Evolutionary conservation across 768 basidiomycete species (phyloP), one percentile per base, ranked within the genome.

Genomic region (Amanita muscaria): DNA sequence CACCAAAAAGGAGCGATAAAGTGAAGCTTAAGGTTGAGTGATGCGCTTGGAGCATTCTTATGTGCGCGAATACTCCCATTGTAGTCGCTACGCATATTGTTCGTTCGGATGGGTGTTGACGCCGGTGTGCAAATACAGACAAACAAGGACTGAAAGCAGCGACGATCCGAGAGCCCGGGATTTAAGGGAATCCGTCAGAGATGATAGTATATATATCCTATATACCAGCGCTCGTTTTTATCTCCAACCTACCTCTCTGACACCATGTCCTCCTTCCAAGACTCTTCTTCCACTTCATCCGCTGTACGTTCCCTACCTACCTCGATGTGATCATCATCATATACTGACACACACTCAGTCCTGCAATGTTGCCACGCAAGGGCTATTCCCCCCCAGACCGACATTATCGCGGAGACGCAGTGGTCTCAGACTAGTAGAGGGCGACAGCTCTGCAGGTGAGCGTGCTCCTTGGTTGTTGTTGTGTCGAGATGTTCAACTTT

Each of bases 181-280:
- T n/a, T n/a, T n/a, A n/a, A n/a, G n/a, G n/a, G n/a, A n/a, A n/a
- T n/a, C n/a, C n/a, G n/a, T n/a, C n/a, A n/a, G n/a, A n/a, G n/a
- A n/a, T n/a, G n/a, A n/a, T n/a, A n/a, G n/a, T n/a, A 42, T 42
- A 42, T 42, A 42, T 42, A 42, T 42, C 31, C 10, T n/a, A 4
- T 22, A 14, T 9, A 29, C 30, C 18, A 22, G 41, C 41, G 32
- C 41, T 31, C 30, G 12, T 22, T 24, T 18, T 23, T 44, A 22
- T 33, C 22, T 15, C 32, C 11, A n/a, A 11, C 11, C 10, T 11
- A 10, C 4, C 25, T 18, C 43, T 44, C 43, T 18, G 19, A 44
- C 22, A 34, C 32, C 16, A 15, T 34, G 22, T 42, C 29, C 42
- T 24, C 42, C 19, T 33, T 44, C 25, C 32, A 34, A 12, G 34